Percentiles rank a stretch among this genome's conserved stretches.
Conservation (phyloP, 2,329 filamentous ascomycete genomes). For the Alternaria ethzedia region DNA sequence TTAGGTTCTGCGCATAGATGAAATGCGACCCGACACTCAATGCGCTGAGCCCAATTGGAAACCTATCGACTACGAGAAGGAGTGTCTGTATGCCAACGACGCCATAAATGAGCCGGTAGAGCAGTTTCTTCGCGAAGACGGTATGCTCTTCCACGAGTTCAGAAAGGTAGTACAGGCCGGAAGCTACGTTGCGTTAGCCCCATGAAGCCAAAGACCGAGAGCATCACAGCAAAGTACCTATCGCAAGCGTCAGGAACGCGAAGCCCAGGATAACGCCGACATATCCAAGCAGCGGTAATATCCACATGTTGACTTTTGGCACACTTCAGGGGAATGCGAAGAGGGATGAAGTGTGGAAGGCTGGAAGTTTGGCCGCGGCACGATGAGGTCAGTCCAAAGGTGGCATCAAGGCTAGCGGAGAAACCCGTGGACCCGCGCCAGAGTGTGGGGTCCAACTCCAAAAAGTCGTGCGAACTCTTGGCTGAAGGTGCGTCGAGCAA, state of each 20-base stretch:
- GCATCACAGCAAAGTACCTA: conserved; percentile 62
- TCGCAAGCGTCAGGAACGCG: conserved; percentile 90
- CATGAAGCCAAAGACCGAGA: not conserved
- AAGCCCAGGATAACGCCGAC: conserved; percentile 87
- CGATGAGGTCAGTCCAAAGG: conserved; percentile 37
- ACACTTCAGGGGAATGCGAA: not conserved
- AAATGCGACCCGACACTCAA: conserved; percentile 82
- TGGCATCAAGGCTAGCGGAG: conserved; percentile 29
- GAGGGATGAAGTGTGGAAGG: conserved; percentile 9
- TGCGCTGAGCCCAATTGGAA: conserved; percentile 76
- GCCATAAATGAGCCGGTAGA: conserved; percentile 82
- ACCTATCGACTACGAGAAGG: conserved; percentile 81
- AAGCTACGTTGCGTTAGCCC: conserved; percentile 63
- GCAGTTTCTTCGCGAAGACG: conserved; percentile 85
- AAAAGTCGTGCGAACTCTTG: conserved; percentile 33
- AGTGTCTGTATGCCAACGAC: conserved; percentile 77
- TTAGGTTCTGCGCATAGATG: conserved; percentile 87
- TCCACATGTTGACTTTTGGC: conserved; percentile 74
- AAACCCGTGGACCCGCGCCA: conserved; percentile 17
- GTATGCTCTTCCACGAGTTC: conserved; percentile 98
- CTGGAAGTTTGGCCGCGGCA: conserved; percentile 8
- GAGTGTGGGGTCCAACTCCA: conserved; percentile 31
- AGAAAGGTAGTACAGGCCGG: conserved; percentile 97
- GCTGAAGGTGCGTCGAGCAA: conserved; percentile 6
- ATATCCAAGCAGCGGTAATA: conserved; percentile 90